Evolutionary conservation across 2,329 filamentous ascomycete species (phyloP).

Genomic region (Apiospora phragmitis): DNA sequence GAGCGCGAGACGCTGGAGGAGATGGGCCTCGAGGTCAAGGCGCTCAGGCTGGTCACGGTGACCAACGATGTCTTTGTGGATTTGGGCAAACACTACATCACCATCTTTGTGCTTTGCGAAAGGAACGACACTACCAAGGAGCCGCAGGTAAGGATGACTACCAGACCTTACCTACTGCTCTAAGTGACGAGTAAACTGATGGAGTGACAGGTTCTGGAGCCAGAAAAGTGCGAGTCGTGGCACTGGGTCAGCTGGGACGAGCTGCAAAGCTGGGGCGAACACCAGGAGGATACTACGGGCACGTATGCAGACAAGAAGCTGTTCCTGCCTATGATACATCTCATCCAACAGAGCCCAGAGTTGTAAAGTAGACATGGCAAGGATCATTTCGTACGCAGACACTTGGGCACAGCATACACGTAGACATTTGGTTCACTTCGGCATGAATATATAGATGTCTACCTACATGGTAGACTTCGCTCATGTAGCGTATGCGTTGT

Average conservation of each 20-base stretch:
- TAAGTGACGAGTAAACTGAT: conserved; percentile 33
- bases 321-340: conserved; percentile 39
- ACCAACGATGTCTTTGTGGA: conserved; percentile 67
- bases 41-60: conserved; percentile 54
- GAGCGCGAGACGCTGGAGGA: conserved; percentile 70
- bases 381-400: too few relatives aligned
- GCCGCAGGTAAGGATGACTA: conserved; percentile 48
- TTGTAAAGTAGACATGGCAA: neutral
- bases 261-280: conserved; percentile 33
- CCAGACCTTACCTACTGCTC: conserved; percentile 19
- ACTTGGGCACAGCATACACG: neutral
- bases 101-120: conserved; percentile 63
- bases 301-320: conserved; percentile 31
- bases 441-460: neutral
- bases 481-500: too few relatives aligned
- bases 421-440: neutral
- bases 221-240: conserved; percentile 53
- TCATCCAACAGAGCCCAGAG: conserved; percentile 21
- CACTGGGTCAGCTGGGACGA: conserved; percentile 48
- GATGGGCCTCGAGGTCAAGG: conserved; percentile 60
- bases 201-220: conserved; percentile 42
- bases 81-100: conserved; percentile 72
- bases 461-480: too few relatives aligned
- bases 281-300: conserved; percentile 24
- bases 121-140: conserved; percentile 47